Conservation (phyloP, 2,329 filamentous ascomycete genomes). For the Diaporthe sp. region DNA sequence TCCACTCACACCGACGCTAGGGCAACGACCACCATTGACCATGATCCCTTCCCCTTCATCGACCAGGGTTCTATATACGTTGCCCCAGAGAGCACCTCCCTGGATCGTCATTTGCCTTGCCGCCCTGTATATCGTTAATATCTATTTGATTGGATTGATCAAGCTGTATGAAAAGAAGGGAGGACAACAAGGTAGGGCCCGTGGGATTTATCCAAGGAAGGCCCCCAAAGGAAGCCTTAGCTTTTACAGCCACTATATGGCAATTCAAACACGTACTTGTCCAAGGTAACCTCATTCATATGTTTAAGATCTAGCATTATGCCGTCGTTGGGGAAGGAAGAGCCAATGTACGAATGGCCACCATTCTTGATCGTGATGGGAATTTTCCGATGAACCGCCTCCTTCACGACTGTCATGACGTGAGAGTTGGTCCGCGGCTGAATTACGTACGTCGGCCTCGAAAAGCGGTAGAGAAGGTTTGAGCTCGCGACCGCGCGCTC, state of each 20-base stretch:
- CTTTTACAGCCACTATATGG: not conserved
- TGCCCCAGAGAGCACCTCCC: conserved; percentile 49
- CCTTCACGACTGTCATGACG: conserved; percentile 42
- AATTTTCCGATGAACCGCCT: conserved; percentile 33
- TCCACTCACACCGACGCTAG: conserved; percentile 54
- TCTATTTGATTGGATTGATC: too few species aligned
- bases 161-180: too few species aligned
- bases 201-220: too few species aligned
- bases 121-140: not conserved
- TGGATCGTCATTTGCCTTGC: conserved; percentile 44
- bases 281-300: conserved; percentile 48
- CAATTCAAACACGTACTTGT: conserved; percentile 33
- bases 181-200: not conserved
- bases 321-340: conserved; percentile 47
- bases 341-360: conserved; percentile 50
- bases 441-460: conserved; percentile 45
- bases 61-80: conserved; percentile 50
- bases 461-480: conserved; percentile 48
- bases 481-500: conserved; percentile 45
- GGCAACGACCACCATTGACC: conserved; percentile 51
- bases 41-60: conserved; percentile 43
- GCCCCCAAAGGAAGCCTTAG: too few species aligned
- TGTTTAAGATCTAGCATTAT: conserved; percentile 49
- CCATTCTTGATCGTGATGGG: conserved; percentile 48
- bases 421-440: conserved; percentile 42